Conservation (phyloP, 2,329 filamentous ascomycete species). For the Talaromyces sp. region DNA sequence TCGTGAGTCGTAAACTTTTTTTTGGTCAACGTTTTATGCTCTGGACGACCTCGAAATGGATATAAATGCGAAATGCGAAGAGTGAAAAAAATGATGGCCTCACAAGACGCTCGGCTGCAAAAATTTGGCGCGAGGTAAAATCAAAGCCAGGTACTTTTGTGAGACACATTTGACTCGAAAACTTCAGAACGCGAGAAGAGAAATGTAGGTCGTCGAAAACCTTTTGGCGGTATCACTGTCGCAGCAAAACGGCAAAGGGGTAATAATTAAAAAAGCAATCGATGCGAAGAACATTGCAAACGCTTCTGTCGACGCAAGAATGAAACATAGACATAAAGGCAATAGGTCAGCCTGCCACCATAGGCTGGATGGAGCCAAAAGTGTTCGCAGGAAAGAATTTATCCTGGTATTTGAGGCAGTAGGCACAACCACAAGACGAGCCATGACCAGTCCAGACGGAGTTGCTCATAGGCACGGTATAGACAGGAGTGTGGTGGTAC, state of each 20-base stretch:
- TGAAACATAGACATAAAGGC: background rate
- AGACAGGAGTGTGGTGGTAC: constrained; percentile 45
- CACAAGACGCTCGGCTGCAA: constrained; percentile 2
- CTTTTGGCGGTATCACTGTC: constrained; percentile 2
- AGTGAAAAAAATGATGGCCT: background rate
- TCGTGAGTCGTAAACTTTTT: constrained; percentile 13
- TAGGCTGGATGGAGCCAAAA: constrained; percentile 42
- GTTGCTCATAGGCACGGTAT: constrained; percentile 41
- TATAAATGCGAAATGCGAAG: background rate
- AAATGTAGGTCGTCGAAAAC: background rate
- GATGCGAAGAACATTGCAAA: constrained; percentile 20
- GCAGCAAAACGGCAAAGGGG: constrained; percentile 22
- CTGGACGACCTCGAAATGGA: constrained; percentile 11
- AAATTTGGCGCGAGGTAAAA: constrained; percentile 9
- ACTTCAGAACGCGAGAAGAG: background rate
- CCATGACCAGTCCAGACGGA: constrained; percentile 45
- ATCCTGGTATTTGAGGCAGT: constrained; percentile 47
- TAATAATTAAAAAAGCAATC: constrained; percentile 28
- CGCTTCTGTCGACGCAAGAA: constrained; percentile 7
- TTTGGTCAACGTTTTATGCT: constrained; percentile 13
- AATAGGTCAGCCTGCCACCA: constrained; percentile 34
- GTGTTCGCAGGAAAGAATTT: constrained; percentile 43
- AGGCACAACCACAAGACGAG: constrained; percentile 43
- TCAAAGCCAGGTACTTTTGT: constrained; percentile 8
- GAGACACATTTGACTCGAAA: constrained; percentile 5